A percentile compares a stretch with the other conserved stretches of the same genome.
Conservation (phyloP, 208 protist species). For the Leishmania major region DNA sequence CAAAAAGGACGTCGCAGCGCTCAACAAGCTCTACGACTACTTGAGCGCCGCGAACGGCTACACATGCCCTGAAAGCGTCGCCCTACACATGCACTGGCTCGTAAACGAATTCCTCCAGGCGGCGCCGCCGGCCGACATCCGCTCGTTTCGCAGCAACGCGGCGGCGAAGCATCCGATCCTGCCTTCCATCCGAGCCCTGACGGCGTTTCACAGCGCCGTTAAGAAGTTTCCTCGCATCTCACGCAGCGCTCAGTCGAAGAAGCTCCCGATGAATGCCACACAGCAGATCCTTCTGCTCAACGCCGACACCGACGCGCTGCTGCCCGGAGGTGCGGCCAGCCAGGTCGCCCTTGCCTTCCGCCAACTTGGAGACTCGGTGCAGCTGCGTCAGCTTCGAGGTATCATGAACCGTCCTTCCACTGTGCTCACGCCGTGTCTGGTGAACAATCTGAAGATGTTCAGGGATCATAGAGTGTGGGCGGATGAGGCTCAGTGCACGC, state of each 20-base stretch:
- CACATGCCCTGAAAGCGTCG: slow-evolving; percentile 17
- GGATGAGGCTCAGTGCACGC: slow-evolving; percentile 24
- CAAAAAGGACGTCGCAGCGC: slow-evolving; percentile 37
- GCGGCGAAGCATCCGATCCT: background rate
- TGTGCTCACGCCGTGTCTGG: slow-evolving; percentile 36
- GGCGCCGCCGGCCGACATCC: slow-evolving; percentile 5
- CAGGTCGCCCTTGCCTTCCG: slow-evolving; percentile 20
- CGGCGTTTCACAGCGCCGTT: slow-evolving; percentile 24
- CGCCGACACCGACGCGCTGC: slow-evolving; percentile 40
- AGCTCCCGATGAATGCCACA: slow-evolving; percentile 26
- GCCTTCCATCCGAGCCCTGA: slow-evolving; percentile 1
- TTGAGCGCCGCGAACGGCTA: slow-evolving; percentile 6
- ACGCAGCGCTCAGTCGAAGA: background rate
- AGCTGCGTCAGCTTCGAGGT: slow-evolving; percentile 26
- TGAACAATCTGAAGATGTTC: slow-evolving; percentile 39
- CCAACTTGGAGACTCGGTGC: slow-evolving; percentile 3
- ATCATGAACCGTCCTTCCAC: slow-evolving; percentile 27
- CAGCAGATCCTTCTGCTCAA: slow-evolving; percentile 34
- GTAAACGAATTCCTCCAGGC: slow-evolving; percentile 34
- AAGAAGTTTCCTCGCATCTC: slow-evolving; percentile 23
- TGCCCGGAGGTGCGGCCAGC: slow-evolving; percentile 28
- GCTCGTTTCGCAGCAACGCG: slow-evolving; percentile 2
- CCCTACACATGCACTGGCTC: slow-evolving; percentile 43
- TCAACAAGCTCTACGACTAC: slow-evolving; percentile 44
- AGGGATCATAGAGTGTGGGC: slow-evolving; percentile 25